phyloP scores from a whole-genome alignment of 2,329 filamentous ascomycete genomes.

The Trichoderma sp. region DNA sequence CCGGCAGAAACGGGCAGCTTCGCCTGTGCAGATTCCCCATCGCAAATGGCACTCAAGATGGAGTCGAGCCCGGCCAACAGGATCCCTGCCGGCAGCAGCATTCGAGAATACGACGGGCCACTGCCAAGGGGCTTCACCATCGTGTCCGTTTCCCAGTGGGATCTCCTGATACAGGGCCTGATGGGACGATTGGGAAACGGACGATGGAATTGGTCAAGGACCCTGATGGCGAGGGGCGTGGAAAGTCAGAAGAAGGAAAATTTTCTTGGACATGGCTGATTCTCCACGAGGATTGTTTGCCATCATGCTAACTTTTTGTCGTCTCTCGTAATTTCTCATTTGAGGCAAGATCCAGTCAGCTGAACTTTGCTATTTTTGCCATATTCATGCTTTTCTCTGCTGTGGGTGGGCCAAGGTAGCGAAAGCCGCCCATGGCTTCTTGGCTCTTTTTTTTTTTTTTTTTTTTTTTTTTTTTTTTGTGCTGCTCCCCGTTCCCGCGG shows the following conservation, averaged over 20 bases:
- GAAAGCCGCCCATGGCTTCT: conserved; percentile 9
- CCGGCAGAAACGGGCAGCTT: conserved; percentile 20
- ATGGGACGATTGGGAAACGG: conserved; percentile 9
- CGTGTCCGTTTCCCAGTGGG: neutral
- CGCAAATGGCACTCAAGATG: neutral
- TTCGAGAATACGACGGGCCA: neutral
- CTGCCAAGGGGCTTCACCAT: neutral
- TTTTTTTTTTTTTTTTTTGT: too few relatives aligned
- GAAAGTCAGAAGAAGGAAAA: neutral
- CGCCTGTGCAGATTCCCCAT: conserved; percentile 21
- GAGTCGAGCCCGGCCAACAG: neutral
- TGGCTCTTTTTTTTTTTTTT: neutral
- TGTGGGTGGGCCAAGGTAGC: conserved; percentile 9
- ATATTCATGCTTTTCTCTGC: neutral
- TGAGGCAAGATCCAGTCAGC: neutral
- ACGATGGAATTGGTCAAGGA: neutral
- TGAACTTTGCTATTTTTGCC: neutral
- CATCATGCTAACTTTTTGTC: neutral
- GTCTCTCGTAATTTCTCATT: neutral
- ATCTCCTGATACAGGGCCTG: neutral
- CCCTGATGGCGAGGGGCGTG: neutral
- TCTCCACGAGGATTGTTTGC: conserved; percentile 2
- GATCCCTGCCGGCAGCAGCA: neutral
- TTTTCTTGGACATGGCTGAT: neutral
- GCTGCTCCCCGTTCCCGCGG: conserved; percentile 8